Evolutionary conservation across 2,329 filamentous ascomycete genomes (phyloP).

Genomic region (Apiospora kogelbergensis): DNA sequence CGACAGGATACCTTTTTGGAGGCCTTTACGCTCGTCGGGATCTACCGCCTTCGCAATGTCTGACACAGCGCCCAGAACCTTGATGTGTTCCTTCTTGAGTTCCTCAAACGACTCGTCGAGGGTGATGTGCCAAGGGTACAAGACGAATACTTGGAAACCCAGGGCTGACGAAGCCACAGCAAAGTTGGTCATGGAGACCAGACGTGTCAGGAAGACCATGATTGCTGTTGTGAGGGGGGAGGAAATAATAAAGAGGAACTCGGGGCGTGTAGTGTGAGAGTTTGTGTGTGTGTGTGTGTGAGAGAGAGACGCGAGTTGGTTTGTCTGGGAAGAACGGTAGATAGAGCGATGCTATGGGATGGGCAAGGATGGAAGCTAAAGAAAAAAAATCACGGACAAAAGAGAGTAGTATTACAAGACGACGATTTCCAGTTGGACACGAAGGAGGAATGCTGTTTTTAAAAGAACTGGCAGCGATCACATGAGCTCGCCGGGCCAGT

Average conservation of each 20-base stretch:
- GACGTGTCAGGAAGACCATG: slow-evolving; percentile 35
- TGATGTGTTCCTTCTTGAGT: slow-evolving; percentile 57
- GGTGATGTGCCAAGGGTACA: slow-evolving; percentile 70
- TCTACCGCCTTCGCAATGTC: slow-evolving; percentile 31
- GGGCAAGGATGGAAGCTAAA: background rate
- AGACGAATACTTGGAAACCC: slow-evolving; percentile 66
- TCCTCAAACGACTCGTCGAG: slow-evolving; percentile 61
- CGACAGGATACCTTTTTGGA: slow-evolving; percentile 27
- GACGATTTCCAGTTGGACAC: background rate
- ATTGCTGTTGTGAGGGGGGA: background rate
- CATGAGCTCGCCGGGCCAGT: slow-evolving; percentile 1
- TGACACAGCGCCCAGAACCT: slow-evolving; percentile 38
- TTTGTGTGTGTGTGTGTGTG: background rate
- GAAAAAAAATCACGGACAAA: slow-evolving; percentile 6
- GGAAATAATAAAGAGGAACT: background rate
- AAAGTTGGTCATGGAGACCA: slow-evolving; percentile 64
- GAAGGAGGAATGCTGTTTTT: background rate
- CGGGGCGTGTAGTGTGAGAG: background rate
- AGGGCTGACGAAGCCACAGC: slow-evolving; percentile 64
- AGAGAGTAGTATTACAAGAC: background rate
- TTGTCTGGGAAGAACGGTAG: background rate
- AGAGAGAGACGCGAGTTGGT: background rate
- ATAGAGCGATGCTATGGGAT: slow-evolving; percentile 1
- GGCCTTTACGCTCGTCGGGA: slow-evolving; percentile 27
- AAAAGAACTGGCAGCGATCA: background rate